Evolutionary conservation across 2,329 filamentous ascomycete species (phyloP), one percentile per base, ranked within the genome.

Genomic region (Phyllosticta citriasiana): DNA sequence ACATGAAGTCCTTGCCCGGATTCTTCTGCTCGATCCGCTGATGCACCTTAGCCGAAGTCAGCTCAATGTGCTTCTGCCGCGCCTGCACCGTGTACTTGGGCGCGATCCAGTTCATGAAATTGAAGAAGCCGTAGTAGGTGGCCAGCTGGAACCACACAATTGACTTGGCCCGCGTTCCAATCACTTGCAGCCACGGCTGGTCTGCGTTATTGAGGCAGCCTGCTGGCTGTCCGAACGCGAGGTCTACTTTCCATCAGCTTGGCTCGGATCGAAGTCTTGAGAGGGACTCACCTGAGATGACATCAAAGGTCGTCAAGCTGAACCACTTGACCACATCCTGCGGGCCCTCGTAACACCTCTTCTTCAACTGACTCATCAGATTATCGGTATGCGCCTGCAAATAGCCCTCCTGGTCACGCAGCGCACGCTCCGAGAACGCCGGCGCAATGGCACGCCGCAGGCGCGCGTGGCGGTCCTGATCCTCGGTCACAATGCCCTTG

Each of bases 361-460:
- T 40, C n/a, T 55, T 51, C 22, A 55, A n/a, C 26, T 53, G n/a
- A 22, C 64, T 40, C 5, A 74, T 51, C 30, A 74, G 66, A 53
- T 66, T 58, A 33, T 71, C 68, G 14, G 72, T 67, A 16, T 51
- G 47, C 14, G 6, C 8, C 24, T 50, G 22, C 30, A 60, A 22
- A 35, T 27, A 55, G 14, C n/a, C 26, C 33, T 47, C 33, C 16
- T 54, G 57, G 2, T 55, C 53, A 1, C 71, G 63, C 25, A 78
- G 57, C 1, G 57, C 57, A 1, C 72, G 69, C 40, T 75, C 71
- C 4, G 68, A 71, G 64, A 78, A 78, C 7, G 73, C 73, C 64
- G 76, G 72, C 2, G 73, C 69, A 2, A 77, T 67, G 9, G 74
- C 67, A 26, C 74, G 69, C 35, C 76, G 67, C 58, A 71, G 70